These are phyloP conservation scores for Hygrocybe punicea DNA, from an alignment of 768 basidiomycete species.

Conservation along the genomic window DNA sequence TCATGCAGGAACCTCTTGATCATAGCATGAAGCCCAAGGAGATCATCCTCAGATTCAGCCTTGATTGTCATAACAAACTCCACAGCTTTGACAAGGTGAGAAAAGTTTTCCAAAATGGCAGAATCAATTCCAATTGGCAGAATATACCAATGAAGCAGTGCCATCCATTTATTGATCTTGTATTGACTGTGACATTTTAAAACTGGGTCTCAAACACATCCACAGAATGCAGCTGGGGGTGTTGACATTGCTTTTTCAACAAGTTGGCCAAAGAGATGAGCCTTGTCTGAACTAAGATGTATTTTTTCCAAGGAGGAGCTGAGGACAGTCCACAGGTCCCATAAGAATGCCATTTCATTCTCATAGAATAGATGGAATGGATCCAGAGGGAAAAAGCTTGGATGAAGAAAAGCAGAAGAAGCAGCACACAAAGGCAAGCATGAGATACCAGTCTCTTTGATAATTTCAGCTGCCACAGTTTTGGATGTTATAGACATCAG, in stretches of 20 bases:
- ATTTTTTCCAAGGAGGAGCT: slow-evolving; percentile 16
- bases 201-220: slow-evolving; percentile 26
- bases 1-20: slow-evolving; percentile 25
- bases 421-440: slow-evolving; percentile 28
- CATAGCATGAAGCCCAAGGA: slow-evolving; percentile 17
- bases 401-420: slow-evolving; percentile 30
- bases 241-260: slow-evolving; percentile 24
- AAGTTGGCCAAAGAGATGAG: slow-evolving; percentile 18
- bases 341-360: slow-evolving; percentile 29
- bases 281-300: slow-evolving; percentile 18
- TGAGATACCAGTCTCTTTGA: slow-evolving; percentile 23
- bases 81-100: slow-evolving; percentile 22
- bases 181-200: slow-evolving; percentile 37
- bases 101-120: slow-evolving; percentile 26
- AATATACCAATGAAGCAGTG: slow-evolving; percentile 34
- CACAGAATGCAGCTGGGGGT: slow-evolving; percentile 32
- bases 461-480: slow-evolving; percentile 18
- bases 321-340: slow-evolving; percentile 29
- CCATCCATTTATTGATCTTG: slow-evolving; percentile 38
- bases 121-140: slow-evolving; percentile 32
- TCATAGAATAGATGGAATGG: slow-evolving; percentile 39
- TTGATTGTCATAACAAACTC: slow-evolving; percentile 32
- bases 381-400: slow-evolving; percentile 34
- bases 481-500: slow-evolving; percentile 10
- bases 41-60: slow-evolving; percentile 13